phyloP scores from a whole-genome alignment of 176 grass and related monocot species.

The Lolium perenne region DNA sequence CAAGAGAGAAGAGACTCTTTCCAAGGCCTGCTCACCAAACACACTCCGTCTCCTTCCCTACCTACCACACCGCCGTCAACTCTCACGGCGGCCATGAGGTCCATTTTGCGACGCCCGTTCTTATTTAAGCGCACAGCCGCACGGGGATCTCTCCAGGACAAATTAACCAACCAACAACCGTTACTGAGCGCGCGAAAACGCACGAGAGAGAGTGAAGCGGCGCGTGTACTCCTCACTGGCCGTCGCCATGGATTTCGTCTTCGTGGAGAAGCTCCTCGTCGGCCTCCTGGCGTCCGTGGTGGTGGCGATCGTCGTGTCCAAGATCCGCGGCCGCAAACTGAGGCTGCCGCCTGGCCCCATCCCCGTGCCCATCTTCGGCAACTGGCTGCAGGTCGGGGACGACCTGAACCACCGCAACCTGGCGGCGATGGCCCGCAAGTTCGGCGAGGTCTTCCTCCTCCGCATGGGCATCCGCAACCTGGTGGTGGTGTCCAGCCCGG shows the following conservation, averaged over 20 bases:
- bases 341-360: slow-evolving; percentile 70
- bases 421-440: slow-evolving; percentile 55
- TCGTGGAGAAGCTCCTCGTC: slow-evolving; percentile 66
- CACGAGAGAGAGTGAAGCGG: background rate
- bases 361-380: slow-evolving; percentile 78
- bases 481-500: slow-evolving; percentile 74
- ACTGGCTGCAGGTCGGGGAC: slow-evolving; percentile 93
- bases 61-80: slow-evolving; percentile 34
- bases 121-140: slow-evolving; percentile 25
- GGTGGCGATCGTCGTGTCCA: slow-evolving; percentile 71
- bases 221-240: background rate
- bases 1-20: background rate
- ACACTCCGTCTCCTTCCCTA: background rate
- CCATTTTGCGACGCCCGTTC: background rate
- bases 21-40: slow-evolving; percentile 24
- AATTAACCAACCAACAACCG: slow-evolving; percentile 1
- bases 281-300: slow-evolving; percentile 70
- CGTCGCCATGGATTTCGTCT: slow-evolving; percentile 64
- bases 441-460: slow-evolving; percentile 83
- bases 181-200: slow-evolving; percentile 4
- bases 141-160: slow-evolving; percentile 9
- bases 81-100: background rate
- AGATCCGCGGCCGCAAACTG: slow-evolving; percentile 65
- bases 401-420: slow-evolving; percentile 96
- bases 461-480: slow-evolving; percentile 88